Evolutionary conservation across 768 basidiomycete genomes (phyloP), one percentile per base, ranked within the genome.

Genomic region (Boletus bicolor): DNA sequence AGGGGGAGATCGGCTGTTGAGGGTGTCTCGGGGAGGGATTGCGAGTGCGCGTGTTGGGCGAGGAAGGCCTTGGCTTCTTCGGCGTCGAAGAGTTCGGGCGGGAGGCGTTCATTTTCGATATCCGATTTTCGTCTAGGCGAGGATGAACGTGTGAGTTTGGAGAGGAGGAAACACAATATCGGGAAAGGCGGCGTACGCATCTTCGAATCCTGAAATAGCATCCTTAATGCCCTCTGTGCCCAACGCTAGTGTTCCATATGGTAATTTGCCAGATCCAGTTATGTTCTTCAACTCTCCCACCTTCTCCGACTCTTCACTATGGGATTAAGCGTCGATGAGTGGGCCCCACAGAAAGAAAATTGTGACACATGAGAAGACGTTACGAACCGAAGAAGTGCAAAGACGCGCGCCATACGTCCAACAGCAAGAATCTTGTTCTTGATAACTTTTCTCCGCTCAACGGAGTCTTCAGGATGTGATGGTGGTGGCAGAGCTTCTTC

Each of bases 361-460:
- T 19, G 19, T 19, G 12, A 35, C 19, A 26, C 21, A 34, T 11
- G n/a, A 41, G n/a, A 42, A 8, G 26, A 44, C 9, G n/a, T 26
- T n/a, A 76, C 87, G 56, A 54, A 96, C 93, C 95, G 89, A 55
- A 99, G 84, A 35, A 99, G 79, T 4, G 95, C 90, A 75, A 99
- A 98, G 30, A 99, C 93, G 44, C 94, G 81, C 12, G 94, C 87
- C 91, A 99, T 95, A 59, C 94, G 81, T 35, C 96, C 97, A 38
- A 99, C 93, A 49, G 94, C 94, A 75, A 98, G 83, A 60, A 99
- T 98, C 81, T 98, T 99, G 79, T 91, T 96, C 77, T 95, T 97
- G 80, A 99, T 97, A 58, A 91, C 79, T 69, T 91, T 89, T 65
- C 93, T 81, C 53, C 93, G 86, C 70, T 96, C 93, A 6, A 76